These are phyloP conservation scores for Cokeromyces recurvatus DNA, from an alignment of 371 early-diverging fungal species.

Conservation along the genomic window DNA sequence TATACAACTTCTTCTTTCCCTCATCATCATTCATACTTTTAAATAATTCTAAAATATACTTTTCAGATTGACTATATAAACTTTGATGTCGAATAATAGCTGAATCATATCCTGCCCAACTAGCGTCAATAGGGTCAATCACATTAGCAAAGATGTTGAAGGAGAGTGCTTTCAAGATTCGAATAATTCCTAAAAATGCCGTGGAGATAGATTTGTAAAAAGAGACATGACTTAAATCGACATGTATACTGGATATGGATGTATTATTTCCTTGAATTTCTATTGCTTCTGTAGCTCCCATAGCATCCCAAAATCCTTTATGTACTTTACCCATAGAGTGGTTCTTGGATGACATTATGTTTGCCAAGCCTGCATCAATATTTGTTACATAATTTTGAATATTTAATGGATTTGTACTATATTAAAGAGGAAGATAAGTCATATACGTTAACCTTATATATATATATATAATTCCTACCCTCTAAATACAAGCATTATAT, in stretches of 20 bases:
- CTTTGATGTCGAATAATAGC: conserved; percentile 22
- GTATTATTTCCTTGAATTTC: neutral
- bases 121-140: conserved; percentile 39
- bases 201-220: conserved; percentile 27
- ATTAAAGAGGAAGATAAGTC: neutral
- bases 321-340: conserved; percentile 43
- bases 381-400: conserved; percentile 57
- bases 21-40: too few relatives aligned
- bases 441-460: too few relatives aligned
- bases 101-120: conserved; percentile 29
- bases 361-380: conserved; percentile 34
- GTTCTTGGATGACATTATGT: conserved; percentile 16
- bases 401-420: conserved; percentile 55
- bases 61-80: conserved; percentile 34
- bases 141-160: conserved; percentile 33
- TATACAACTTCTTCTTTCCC: conserved; percentile 19
- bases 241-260: conserved; percentile 11
- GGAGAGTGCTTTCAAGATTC: conserved; percentile 21
- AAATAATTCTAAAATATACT: conserved; percentile 20
- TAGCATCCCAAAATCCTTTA: conserved; percentile 52
- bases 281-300: conserved; percentile 30
- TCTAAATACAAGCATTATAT: conserved; percentile 51
- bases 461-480: conserved; percentile 17
- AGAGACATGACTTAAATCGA: conserved; percentile 28
- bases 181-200: conserved; percentile 20